phyloP scores from a whole-genome alignment of 2,329 filamentous ascomycete genomes.

The Pseudogymnoascus sp. region DNA sequence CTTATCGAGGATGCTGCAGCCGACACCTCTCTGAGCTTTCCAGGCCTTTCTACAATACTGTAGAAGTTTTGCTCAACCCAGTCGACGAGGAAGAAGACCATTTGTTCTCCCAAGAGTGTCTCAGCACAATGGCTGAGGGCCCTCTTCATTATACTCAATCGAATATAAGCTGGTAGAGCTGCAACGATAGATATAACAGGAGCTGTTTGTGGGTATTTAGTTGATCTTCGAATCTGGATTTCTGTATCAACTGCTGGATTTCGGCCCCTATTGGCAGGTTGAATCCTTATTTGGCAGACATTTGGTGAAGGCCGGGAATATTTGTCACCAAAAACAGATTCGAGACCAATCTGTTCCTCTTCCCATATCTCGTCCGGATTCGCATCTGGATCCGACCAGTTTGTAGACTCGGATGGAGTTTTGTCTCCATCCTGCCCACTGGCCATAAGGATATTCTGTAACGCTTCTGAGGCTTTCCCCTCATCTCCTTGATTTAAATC shows the following conservation, averaged over 20 bases:
- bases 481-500: conserved; percentile 66
- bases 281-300: conserved; percentile 62
- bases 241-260: conserved; percentile 43
- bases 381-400: conserved; percentile 36
- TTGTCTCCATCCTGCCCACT: conserved; percentile 30
- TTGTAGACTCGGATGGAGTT: conserved; percentile 29
- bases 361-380: conserved; percentile 62
- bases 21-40: conserved; percentile 74
- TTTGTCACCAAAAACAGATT: conserved; percentile 75
- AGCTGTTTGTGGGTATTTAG: conserved; percentile 61
- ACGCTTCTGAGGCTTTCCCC: conserved; percentile 62
- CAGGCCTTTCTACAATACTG: conserved; percentile 74
- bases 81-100: conserved; percentile 83
- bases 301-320: conserved; percentile 53
- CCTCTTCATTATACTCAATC: conserved; percentile 76
- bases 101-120: conserved; percentile 69
- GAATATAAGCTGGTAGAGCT: conserved; percentile 82
- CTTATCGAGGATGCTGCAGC: conserved; percentile 62
- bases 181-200: conserved; percentile 61
- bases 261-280: conserved; percentile 43
- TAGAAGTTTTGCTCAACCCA: conserved; percentile 85
- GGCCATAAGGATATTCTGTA: conserved; percentile 62
- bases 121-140: conserved; percentile 57
- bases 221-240: conserved; percentile 62
- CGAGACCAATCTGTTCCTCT: conserved; percentile 75